phyloP scores from a whole-genome alignment of 805 yeast species.

The Wickerhamomyces subpelliculosus region DNA sequence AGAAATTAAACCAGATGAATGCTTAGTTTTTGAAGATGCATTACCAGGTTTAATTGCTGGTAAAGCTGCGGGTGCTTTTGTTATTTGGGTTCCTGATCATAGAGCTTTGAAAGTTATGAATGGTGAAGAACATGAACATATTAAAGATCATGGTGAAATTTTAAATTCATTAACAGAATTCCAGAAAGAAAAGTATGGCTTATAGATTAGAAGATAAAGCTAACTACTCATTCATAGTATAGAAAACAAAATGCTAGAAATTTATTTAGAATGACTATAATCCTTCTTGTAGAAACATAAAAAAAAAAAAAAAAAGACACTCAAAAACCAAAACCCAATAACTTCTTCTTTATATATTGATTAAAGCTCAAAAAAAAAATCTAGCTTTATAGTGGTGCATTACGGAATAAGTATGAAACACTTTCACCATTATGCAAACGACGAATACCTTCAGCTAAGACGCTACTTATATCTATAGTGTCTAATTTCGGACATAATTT shows the following conservation, averaged over 20 bases:
- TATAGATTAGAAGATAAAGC: conserved; percentile 21
- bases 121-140: conserved; percentile 40
- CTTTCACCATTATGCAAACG: conserved; percentile 86
- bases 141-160: conserved; percentile 55
- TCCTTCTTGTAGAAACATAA: too few relatives aligned
- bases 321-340: too few relatives aligned
- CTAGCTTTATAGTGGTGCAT: conserved; percentile 39
- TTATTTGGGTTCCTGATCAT: conserved; percentile 92
- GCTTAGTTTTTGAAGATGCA: conserved; percentile 93
- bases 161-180: conserved; percentile 46
- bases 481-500: conserved; percentile 55
- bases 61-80: conserved; percentile 71
- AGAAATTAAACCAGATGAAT: conserved; percentile 63
- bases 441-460: conserved; percentile 75
- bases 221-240: too few relatives aligned
- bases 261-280: neutral
- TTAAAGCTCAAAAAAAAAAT: too few relatives aligned
- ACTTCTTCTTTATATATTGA: too few relatives aligned
- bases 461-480: conserved; percentile 64
- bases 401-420: conserved; percentile 68
- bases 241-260: neutral
- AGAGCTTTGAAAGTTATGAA: conserved; percentile 53
- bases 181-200: conserved; percentile 40
- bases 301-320: neutral
- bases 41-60: conserved; percentile 88